These are phyloP conservation scores for Erigeron canadensis DNA, from an alignment of 129 eudicot species.

Conservation along the genomic window DNA sequence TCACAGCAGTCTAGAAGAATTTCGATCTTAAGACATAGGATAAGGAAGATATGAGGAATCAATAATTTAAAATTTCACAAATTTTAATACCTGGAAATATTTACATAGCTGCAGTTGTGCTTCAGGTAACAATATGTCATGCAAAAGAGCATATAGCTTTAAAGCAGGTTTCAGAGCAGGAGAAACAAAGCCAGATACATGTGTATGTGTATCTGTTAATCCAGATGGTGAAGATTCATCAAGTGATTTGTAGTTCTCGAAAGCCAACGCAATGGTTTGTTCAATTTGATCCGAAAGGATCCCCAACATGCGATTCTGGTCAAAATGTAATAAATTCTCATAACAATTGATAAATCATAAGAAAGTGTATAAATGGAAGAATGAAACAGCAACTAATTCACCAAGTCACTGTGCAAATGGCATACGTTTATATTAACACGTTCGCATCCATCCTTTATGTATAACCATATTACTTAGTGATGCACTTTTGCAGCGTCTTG, in stretches of 20 bases:
- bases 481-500: neutral
- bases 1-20: constrained; percentile 62
- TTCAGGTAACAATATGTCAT: constrained; percentile 60
- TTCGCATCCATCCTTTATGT: constrained; percentile 4
- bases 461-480: neutral
- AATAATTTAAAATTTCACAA: neutral
- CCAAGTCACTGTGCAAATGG: neutral
- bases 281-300: constrained; percentile 61
- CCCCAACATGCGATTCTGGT: constrained; percentile 75
- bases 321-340: constrained; percentile 9
- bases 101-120: constrained; percentile 63
- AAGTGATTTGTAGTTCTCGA: constrained; percentile 78
- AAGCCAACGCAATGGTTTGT: constrained; percentile 54
- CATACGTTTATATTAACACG: neutral
- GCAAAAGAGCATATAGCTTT: constrained; percentile 60
- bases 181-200: constrained; percentile 50
- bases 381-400: neutral
- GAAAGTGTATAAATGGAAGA: neutral
- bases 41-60: neutral
- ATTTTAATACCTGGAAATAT: constrained; percentile 66
- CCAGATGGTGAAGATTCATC: constrained; percentile 65
- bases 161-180: constrained; percentile 82
- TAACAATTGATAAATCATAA: constrained; percentile 2
- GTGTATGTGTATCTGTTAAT: constrained; percentile 41
- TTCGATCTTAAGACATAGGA: constrained; percentile 12